Conservation (phyloP, 495 filamentous ascomycete genomes). For the Annulohypoxylon maeteangense region DNA sequence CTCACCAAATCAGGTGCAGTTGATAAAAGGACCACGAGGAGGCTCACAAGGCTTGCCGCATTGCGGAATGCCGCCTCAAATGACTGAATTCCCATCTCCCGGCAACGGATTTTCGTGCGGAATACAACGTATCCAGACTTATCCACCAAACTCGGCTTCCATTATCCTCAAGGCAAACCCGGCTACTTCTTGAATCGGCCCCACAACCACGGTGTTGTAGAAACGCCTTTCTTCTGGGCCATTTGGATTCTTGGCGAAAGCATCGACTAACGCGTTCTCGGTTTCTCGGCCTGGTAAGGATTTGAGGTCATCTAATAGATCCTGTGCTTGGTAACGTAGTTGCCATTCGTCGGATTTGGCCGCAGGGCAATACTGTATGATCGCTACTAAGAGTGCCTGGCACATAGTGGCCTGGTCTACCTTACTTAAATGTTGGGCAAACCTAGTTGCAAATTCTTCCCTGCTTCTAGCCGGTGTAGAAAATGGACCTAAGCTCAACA, state of each 20-base stretch:
- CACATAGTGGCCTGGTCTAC: constrained; percentile 57
- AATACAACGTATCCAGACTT: too few relatives aligned
- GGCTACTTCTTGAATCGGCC: constrained; percentile 49
- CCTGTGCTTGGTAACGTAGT: constrained; percentile 47
- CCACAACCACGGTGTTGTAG: constrained; percentile 51
- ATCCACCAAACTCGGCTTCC: constrained; percentile 47
- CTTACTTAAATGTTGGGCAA: constrained; percentile 43
- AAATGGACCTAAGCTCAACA: constrained; percentile 47
- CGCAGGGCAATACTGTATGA: constrained; percentile 45
- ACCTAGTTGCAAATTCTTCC: constrained; percentile 29
- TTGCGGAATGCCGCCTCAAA: background rate
- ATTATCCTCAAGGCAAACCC: constrained; percentile 51
- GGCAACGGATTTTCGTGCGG: background rate
- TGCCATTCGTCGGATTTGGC: constrained; percentile 52
- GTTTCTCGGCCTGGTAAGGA: constrained; percentile 49
- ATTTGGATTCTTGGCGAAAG: constrained; percentile 51
- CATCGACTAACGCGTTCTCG: constrained; percentile 49
- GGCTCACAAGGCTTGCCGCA: constrained; percentile 1
- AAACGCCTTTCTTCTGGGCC: constrained; percentile 47
- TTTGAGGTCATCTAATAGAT: constrained; percentile 53
- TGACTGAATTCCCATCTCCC: background rate
- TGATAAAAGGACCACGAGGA: constrained; percentile 25
- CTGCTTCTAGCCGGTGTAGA: constrained; percentile 12
- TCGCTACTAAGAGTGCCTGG: constrained; percentile 51
- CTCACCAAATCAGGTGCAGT: constrained; percentile 31